A percentile compares a stretch with the other conserved stretches of the same genome.
Evolutionary conservation across 2,329 filamentous ascomycete species (phyloP).

Genomic region (Colletotrichum spaethianum): DNA sequence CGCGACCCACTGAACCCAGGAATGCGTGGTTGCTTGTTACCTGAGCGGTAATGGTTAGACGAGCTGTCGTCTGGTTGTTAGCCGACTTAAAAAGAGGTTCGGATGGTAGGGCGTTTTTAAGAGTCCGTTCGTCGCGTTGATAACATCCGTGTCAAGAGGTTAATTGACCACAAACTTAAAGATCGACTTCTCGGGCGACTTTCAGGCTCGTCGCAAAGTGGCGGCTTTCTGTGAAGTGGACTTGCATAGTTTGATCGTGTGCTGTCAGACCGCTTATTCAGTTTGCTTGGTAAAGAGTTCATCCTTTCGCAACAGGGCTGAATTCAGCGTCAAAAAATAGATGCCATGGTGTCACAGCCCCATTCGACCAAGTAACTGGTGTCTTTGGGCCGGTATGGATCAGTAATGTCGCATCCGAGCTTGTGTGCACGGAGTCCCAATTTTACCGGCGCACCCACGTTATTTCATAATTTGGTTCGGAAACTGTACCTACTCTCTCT

Average conservation of each 20-base stretch:
- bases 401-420: neutral
- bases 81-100: neutral
- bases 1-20: neutral
- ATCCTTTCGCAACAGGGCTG: neutral
- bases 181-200: neutral
- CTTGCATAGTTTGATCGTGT: neutral
- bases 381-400: neutral
- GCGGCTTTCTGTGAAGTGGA: neutral
- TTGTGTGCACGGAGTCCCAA: neutral
- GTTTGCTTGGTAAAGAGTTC: neutral
- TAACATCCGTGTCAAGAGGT: neutral
- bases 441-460: neutral
- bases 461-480: neutral
- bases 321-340: neutral
- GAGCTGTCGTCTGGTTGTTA: neutral
- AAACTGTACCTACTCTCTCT: neutral
- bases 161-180: neutral
- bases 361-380: neutral
- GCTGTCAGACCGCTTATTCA: neutral
- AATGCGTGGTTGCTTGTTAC: neutral
- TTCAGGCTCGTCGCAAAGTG: neutral
- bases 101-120: neutral
- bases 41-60: neutral
- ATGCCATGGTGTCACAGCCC: neutral
- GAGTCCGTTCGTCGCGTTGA: neutral